These are phyloP conservation scores for Hygrocybe punicea DNA, from an alignment of 768 basidiomycete species.

Conservation along the genomic window DNA sequence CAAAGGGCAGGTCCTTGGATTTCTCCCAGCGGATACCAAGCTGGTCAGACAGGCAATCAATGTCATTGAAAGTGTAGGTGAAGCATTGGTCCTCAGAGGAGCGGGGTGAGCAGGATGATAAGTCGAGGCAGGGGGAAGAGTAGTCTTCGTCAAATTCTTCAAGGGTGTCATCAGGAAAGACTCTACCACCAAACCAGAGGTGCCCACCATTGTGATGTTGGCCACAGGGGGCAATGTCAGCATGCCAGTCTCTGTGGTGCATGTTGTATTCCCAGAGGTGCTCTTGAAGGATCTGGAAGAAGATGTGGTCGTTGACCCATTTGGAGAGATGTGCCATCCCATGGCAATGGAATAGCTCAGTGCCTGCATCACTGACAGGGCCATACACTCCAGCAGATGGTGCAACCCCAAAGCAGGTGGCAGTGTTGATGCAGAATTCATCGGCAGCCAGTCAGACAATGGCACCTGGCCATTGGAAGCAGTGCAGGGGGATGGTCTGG, in stretches of 20 bases:
- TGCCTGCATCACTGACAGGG: slow-evolving; percentile 17
- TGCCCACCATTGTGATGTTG: slow-evolving; percentile 10
- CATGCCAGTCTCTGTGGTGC: slow-evolving; percentile 6
- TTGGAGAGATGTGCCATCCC: slow-evolving; percentile 30
- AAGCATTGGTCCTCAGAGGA: slow-evolving; percentile 14
- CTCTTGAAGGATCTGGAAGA: slow-evolving; percentile 23
- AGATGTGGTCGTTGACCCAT: slow-evolving; percentile 35
- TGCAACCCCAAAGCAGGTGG: slow-evolving; percentile 19
- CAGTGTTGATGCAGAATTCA: slow-evolving; percentile 25
- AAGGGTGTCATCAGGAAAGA: slow-evolving; percentile 7
- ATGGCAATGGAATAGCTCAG: slow-evolving; percentile 17
- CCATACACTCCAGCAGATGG: slow-evolving; percentile 27
- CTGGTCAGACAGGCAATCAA: slow-evolving; percentile 30
- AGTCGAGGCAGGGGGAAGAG: slow-evolving; percentile 15
- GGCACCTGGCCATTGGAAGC: slow-evolving; percentile 35
- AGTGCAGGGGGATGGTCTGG: slow-evolving; percentile 27
- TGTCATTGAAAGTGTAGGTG: slow-evolving; percentile 29
- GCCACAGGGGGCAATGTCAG: slow-evolving; percentile 11
- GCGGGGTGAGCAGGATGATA: slow-evolving; percentile 19
- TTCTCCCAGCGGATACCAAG: slow-evolving; percentile 26
- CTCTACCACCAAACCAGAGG: slow-evolving; percentile 28
- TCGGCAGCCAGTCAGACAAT: slow-evolving; percentile 24
- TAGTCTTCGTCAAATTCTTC: slow-evolving; percentile 37
- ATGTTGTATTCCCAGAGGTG: slow-evolving; percentile 26
- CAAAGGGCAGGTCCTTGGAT: slow-evolving; percentile 24